phyloP scores from a whole-genome alignment of 2,329 filamentous ascomycete genomes.

The Scedosporium boydii region DNA sequence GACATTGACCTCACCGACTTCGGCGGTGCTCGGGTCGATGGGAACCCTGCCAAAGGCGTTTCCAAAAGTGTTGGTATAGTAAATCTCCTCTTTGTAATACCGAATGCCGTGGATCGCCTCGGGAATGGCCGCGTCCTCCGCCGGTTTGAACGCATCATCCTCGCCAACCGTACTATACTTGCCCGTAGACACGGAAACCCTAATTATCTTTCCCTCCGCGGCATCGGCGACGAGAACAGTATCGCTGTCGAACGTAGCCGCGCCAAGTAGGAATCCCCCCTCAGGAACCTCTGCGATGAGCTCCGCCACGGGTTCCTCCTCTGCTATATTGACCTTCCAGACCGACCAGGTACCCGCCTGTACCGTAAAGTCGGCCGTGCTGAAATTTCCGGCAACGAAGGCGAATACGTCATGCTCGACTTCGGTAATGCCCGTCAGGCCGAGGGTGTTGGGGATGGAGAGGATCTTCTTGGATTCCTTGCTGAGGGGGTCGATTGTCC shows the following conservation, averaged over 20 bases:
- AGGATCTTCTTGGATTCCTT: constrained; percentile 7
- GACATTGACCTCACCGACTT: constrained; percentile 7
- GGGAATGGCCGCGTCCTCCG: constrained; percentile 5
- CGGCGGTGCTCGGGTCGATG: constrained; percentile 7
- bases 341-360: constrained; percentile 8
- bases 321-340: constrained; percentile 10
- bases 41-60: constrained; percentile 9
- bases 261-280: constrained; percentile 13
- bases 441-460: constrained; percentile 8
- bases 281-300: constrained; percentile 8
- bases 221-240: constrained; percentile 15
- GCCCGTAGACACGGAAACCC: constrained; percentile 11
- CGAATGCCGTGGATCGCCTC: constrained; percentile 14
- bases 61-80: constrained; percentile 13
- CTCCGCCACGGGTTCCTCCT: background rate
- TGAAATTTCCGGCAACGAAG: constrained; percentile 11
- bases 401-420: constrained; percentile 12
- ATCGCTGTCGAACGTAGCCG: constrained; percentile 9
- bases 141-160: constrained; percentile 8
- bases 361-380: constrained; percentile 6
- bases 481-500: constrained; percentile 8
- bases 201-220: constrained; percentile 10
- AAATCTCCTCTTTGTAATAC: constrained; percentile 11
- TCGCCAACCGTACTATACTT: constrained; percentile 9
- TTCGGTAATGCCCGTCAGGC: constrained; percentile 12